Base-by-base conservation (phyloP, 1,139 yeast species). In the Sugiyamaella novakii region DNA sequence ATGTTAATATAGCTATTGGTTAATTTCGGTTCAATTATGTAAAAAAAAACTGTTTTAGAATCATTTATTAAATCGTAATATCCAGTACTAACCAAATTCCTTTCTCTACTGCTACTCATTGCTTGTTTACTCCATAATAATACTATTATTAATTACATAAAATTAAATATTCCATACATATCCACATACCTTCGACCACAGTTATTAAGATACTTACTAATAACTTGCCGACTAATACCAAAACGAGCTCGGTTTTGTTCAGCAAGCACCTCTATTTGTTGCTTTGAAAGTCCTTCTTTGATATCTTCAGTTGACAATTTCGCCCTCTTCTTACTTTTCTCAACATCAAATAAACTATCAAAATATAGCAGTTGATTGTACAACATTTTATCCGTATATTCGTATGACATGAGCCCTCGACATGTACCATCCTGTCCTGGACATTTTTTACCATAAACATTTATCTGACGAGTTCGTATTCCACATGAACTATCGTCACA, bases 101-200 rank as follows among this genome's bases (percentile, higher is more conserved):
- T n/a, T n/a, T n/a, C n/a, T n/a, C n/a, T n/a, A n/a, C n/a, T n/a
- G n/a, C n/a, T n/a, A n/a, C n/a, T n/a, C n/a, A n/a, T n/a, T n/a
- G n/a, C n/a, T n/a, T n/a, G n/a, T n/a, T n/a, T n/a, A n/a, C n/a
- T n/a, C n/a, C n/a, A n/a, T n/a, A n/a, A n/a, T n/a, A n/a, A n/a
- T n/a, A n/a, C n/a, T n/a, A 39, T 29, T 7, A 38, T 38, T 38
- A 25, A 5, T 36, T 43, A 43, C 36, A 43, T 35, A 47, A 56
- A 60, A 12, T 57, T 56, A 67, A 92, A 92, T 30, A 89, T 83
- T 29, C 80, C 74, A 6, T 84, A 83, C 88, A 92, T 83, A 63
- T 88, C 88, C 39, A 92, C 97, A 66, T 84, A 91, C 47, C 97
- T 78, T 59, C 97, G 83, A 10, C 96, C 98, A 69, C 95, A 87